Evolutionary conservation across 2,329 filamentous ascomycete genomes (phyloP), one percentile per base, ranked within the genome.

Genomic region (Botrytis galanthina): DNA sequence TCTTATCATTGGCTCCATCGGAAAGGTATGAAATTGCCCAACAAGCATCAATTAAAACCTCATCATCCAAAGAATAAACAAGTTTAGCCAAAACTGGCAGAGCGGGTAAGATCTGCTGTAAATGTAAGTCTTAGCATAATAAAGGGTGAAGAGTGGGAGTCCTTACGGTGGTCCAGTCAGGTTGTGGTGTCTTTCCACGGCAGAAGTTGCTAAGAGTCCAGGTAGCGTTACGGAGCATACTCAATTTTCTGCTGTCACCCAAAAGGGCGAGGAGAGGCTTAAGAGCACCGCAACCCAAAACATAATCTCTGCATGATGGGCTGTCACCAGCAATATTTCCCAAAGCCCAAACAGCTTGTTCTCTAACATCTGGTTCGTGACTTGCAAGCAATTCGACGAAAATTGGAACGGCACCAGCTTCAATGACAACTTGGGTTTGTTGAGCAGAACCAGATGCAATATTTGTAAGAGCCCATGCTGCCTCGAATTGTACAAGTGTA

Each of bases 121-220:
- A 75, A 75, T 78, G 76, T 81, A 73, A 80, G 79, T 57, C 77
- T 74, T 73, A 69, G 67, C 71, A 80, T 76, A 75, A 68, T 69
- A 69, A 39, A 39, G 37, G 73, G 48, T 59, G 67, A 4, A 48
- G 70, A 44, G 46, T 67, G 39, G 54, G n/a, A 48, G 73, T 73
- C 29, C 93, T 84, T 88, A 97, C 94, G 54, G 94, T 98, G 81
- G 91, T 90, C 96, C 96, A 99, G 82, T 99, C 96, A 64, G 96
- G 96, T 86, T 99, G 96, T 70, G 96, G 96, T 14, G 95, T 98
- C 90, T 99, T 99, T 85, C 96, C 96, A 87, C 96, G 94, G 87
- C 96, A 99, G 86, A 99, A 99, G 88, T 99, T 99, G 89, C 96
- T 98, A 73, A 99, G 87, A 62, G 96, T 99, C 96, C 96, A 99